Evolutionary conservation across 225 moss, liverwort and hornwort genomes (phyloP), one percentile per base, ranked within the genome.

Genomic region (Takakia lepidozioides): DNA sequence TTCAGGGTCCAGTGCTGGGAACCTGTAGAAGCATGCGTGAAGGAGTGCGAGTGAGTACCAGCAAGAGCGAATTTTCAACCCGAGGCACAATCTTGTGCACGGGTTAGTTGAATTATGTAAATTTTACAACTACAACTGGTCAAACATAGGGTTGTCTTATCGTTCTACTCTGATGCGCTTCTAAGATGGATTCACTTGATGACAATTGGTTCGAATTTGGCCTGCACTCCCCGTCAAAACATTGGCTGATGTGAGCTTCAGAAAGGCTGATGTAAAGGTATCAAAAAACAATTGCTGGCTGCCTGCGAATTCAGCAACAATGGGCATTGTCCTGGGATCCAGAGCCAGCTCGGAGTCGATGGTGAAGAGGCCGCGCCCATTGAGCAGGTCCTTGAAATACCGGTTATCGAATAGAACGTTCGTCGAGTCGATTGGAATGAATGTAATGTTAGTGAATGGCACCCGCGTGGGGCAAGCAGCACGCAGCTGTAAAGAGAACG

Each of bases 381-480:
- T 41, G 47, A 56, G 21, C 0, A 66, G 17, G 43, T 73, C 73
- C 15, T 65, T 58, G 69, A 69, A 73, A 48, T 79, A 79, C 25
- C 69, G 73, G 5, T 45, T 50, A 49, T 79, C 78, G 51, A 79
- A 79, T 24, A 73, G 32, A 23, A 79, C 54, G 55, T 69, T 73
- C 41, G 78, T 69, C 7, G 64, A 23, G 48, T 79, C 78, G 38
- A 64, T 79, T 2, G 14, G 51, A 19, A 73, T 52, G 9, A 66
- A 22, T 10, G 56, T 79, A 24, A 52, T 11, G 2, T 36, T 38
- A 62, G 59, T 79, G 6, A 67, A 58, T 29, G 58, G 69, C 46
- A 14, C 19, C 10, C 7, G 15, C n/a, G 26, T 23, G 2, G 78
- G 78, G 57, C 78, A 79, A 39, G 66, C 58, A 3, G 34, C 17